Base-by-base conservation (phyloP, 257 asterid species). In the Fraxinus anomala region DNA sequence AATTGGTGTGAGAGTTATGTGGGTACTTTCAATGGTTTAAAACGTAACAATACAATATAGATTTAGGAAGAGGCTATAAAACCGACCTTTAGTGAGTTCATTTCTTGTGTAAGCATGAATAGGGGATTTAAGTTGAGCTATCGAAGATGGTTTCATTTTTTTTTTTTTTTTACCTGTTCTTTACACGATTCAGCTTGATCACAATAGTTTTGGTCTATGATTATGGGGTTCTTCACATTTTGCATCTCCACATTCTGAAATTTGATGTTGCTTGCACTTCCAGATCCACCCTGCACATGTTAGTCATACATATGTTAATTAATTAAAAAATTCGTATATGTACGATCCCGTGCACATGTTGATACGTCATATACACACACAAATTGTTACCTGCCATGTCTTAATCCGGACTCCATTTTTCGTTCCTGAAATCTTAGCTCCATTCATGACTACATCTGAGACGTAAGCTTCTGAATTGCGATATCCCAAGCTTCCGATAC, bases 341-440 rank as follows among this genome's bases (percentile, higher is more conserved):
- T 2, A 39, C 13, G 11, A 9, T 13, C 44, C 13, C 13, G 3
- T 9, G 11, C 13, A 1, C 3, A 13, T 9, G 11, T 39, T 9
- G 44, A 9, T 39, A 8, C 44, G 11, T 39, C 44, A 8, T 39
- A 39, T 39, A 39, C 44, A 39, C 54, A 92, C 96, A 33, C 33
- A 59, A 75, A 92, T 80, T 47, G 96, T 30, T 85, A 91, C 98
- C 94, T 85, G 96, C 93, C 96, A 94, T 84, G 98, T 91, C 89
- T 94, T 94, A 87, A 94, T 94, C 80, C 98, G 83, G 61, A 92
- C 89, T 67, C 98, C 98, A 86, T 92, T 92, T 0, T 88, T 71
- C 6, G 97, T 89, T 44, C 91, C 91, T 24, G 86, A 85, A 69
- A 94, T 70, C 79, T 86, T 88, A 67, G 97, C 97, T n/a, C 91